phyloP scores from a whole-genome alignment of 805 yeast genomes.

The Metschnikowia chrysomelidarum region DNA sequence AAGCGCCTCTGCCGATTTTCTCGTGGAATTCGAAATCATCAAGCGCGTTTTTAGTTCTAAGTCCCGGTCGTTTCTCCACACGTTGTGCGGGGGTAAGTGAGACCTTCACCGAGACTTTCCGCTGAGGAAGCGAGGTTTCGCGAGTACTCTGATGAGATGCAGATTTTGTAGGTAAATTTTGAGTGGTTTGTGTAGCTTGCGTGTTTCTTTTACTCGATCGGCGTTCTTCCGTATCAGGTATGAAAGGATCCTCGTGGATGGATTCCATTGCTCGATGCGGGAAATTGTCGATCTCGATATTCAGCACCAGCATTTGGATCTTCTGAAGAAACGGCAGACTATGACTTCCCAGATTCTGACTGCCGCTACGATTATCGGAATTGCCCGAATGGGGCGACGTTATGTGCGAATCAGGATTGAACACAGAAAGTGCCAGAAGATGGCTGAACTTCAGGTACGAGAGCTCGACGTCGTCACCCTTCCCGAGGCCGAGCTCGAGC shows the following conservation, averaged over 20 bases:
- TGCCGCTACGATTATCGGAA: constrained; percentile 5
- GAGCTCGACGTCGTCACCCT: constrained; percentile 25
- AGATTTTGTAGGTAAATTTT: too few species aligned
- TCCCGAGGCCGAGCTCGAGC: constrained; percentile 30
- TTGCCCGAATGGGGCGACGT: too few species aligned
- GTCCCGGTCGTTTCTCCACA: constrained; percentile 43
- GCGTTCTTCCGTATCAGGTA: too few species aligned
- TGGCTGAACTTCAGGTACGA: constrained; percentile 41
- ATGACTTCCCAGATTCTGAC: constrained; percentile 2
- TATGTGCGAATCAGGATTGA: constrained; percentile 7
- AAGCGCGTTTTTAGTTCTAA: constrained; percentile 38
- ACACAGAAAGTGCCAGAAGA: constrained; percentile 23
- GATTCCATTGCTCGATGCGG: constrained; percentile 6
- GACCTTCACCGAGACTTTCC: constrained; percentile 36
- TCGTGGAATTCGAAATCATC: constrained; percentile 54
- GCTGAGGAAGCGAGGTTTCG: constrained; percentile 1
- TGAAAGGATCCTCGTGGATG: constrained; percentile 1
- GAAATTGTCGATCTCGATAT: constrained; percentile 12
- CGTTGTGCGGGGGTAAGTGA: constrained; percentile 53
- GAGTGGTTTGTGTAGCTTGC: too few species aligned
- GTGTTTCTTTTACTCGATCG: too few species aligned
- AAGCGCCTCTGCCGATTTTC: constrained; percentile 86
- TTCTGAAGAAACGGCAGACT: constrained; percentile 30
- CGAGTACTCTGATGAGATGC: too few species aligned
- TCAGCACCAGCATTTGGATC: constrained; percentile 22